Conservation (phyloP, 768 basidiomycete species). For the Mycena belliarum region DNA sequence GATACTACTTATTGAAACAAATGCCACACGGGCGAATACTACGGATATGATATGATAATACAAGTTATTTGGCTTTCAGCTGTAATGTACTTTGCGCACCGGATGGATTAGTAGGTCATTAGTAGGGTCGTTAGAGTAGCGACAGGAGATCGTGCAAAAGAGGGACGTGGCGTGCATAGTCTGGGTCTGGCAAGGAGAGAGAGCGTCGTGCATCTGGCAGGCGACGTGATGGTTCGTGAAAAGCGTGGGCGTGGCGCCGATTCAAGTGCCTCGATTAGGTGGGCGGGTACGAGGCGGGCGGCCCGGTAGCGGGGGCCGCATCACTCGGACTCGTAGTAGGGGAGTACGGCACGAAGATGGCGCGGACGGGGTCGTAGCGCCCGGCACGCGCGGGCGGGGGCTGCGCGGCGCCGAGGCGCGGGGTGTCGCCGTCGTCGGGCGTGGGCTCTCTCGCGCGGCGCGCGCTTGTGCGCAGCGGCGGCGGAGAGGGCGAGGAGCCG, state of each 20-base stretch:
- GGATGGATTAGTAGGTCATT: neutral
- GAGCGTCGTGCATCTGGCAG: slow-evolving; percentile 14
- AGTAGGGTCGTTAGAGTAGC: slow-evolving; percentile 6
- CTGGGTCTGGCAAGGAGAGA: slow-evolving; percentile 12
- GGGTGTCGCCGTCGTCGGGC: slow-evolving; percentile 23
- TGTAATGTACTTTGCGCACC: slow-evolving; percentile 5
- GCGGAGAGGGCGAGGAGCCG: slow-evolving; percentile 30
- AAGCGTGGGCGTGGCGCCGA: slow-evolving; percentile 12
- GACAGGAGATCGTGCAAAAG: slow-evolving; percentile 16
- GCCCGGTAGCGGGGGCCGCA: slow-evolving; percentile 22
- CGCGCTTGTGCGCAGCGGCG: too few relatives aligned
- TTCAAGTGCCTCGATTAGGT: slow-evolving; percentile 6
- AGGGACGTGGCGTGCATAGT: slow-evolving; percentile 12
- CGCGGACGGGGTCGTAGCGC: slow-evolving; percentile 56
- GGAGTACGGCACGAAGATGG: slow-evolving; percentile 40
- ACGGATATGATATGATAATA: slow-evolving; percentile 13
- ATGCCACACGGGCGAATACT: slow-evolving; percentile 2
- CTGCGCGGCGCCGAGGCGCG: slow-evolving; percentile 24
- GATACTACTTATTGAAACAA: slow-evolving; percentile 12
- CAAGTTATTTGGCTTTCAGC: neutral
- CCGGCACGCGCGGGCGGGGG: slow-evolving; percentile 39
- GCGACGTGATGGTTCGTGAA: slow-evolving; percentile 20
- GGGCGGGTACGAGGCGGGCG: slow-evolving; percentile 1
- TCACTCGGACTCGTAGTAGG: slow-evolving; percentile 23
- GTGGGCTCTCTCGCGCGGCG: slow-evolving; percentile 24